Percentiles rank a stretch among this genome's conserved stretches.
phyloP scores from a whole-genome alignment of 129 eudicot species.

The Centrapalus pauciflorus region DNA sequence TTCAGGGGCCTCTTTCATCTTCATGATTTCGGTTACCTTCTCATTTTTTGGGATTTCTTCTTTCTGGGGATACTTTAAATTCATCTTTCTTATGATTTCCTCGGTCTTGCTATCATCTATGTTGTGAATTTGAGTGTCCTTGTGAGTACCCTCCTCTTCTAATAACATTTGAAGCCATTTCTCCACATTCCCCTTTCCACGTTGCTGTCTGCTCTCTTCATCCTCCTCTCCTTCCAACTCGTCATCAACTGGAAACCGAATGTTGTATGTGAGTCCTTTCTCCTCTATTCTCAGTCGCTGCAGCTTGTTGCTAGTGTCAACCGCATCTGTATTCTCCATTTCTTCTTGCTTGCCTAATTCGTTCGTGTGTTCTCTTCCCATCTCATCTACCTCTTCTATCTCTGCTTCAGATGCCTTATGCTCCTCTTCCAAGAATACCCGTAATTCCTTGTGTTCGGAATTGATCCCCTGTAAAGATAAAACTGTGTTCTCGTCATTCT shows the following conservation, averaged over 20 bases:
- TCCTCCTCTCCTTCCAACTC: constrained; percentile 51
- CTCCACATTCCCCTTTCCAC: constrained; percentile 90
- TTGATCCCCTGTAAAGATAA: constrained; percentile 29
- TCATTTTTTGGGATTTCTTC: constrained; percentile 12
- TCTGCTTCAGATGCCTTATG: constrained; percentile 55
- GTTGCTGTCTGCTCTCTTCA: constrained; percentile 80
- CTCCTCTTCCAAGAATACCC: constrained; percentile 89
- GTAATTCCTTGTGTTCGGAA: constrained; percentile 57
- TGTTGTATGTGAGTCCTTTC: constrained; percentile 25
- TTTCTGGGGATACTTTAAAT: constrained; percentile 59
- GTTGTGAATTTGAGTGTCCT: constrained; percentile 19
- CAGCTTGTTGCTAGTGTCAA: constrained; percentile 21
- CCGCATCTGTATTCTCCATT: neutral
- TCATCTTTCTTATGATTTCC: constrained; percentile 61
- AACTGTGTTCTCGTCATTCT: constrained; percentile 20
- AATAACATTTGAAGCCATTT: constrained; percentile 83
- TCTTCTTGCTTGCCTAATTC: neutral
- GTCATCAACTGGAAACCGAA: constrained; percentile 43
- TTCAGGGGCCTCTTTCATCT: constrained; percentile 1
- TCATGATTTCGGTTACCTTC: neutral
- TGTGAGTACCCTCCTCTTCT: constrained; percentile 35
- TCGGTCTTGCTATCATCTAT: constrained; percentile 29
- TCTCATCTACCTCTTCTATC: constrained; percentile 23
- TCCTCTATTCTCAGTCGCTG: constrained; percentile 32
- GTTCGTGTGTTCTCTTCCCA: neutral